Conservation (phyloP, 306 rosid genomes). For the Nissolia schottii region DNA sequence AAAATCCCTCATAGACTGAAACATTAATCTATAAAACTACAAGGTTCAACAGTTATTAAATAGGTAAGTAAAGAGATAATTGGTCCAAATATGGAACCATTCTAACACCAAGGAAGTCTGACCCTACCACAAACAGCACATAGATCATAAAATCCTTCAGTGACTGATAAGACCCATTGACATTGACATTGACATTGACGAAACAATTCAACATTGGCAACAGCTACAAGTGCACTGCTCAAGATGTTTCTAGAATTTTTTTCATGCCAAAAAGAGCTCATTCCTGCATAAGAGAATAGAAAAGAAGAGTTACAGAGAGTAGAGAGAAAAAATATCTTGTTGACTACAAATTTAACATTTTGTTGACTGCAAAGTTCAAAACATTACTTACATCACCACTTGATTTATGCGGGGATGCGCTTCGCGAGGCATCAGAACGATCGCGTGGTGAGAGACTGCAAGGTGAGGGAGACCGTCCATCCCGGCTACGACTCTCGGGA, state of each 20-base stretch:
- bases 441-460: constrained; percentile 57
- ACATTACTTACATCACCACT: constrained; percentile 63
- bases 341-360: neutral
- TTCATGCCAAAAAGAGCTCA: constrained; percentile 19
- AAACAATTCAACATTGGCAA: constrained; percentile 29
- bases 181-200: constrained; percentile 37
- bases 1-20: constrained; percentile 18
- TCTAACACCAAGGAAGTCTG: constrained; percentile 39
- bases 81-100: constrained; percentile 37
- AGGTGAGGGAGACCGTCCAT: constrained; percentile 46
- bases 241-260: constrained; percentile 16
- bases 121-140: constrained; percentile 65
- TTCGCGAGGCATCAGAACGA: constrained; percentile 47
- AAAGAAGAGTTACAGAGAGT: neutral
- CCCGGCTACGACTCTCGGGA: constrained; percentile 45
- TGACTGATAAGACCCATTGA: constrained; percentile 42
- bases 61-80: constrained; percentile 23
- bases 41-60: constrained; percentile 32
- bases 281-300: constrained; percentile 34
- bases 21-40: constrained; percentile 34
- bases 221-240: constrained; percentile 37
- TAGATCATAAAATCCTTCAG: constrained; percentile 34
- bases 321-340: neutral
- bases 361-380: neutral
- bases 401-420: constrained; percentile 53